phyloP scores from a whole-genome alignment of 441 rosid species.

The Melastoma candidum region DNA sequence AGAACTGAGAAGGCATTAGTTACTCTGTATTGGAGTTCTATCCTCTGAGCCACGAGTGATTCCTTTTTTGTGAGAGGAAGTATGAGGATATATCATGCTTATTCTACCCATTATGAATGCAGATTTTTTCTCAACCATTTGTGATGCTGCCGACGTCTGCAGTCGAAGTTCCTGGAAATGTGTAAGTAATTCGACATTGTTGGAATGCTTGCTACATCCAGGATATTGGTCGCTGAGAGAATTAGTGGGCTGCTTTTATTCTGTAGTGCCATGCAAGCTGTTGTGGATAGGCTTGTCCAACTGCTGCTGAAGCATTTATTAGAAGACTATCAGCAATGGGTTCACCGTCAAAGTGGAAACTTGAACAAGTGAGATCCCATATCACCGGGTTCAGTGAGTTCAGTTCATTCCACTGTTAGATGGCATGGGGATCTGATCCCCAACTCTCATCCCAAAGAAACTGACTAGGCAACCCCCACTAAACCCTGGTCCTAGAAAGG shows the following conservation, averaged over 20 bases:
- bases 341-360: constrained; percentile 19
- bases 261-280: constrained; percentile 67
- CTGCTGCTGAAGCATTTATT: constrained; percentile 47
- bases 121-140: constrained; percentile 63
- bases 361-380: constrained; percentile 1
- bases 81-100: background rate
- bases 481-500: too few species aligned
- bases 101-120: constrained; percentile 11
- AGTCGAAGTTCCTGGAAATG: constrained; percentile 72
- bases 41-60: too few species aligned
- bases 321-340: constrained; percentile 55
- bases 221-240: background rate
- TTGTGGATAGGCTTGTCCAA: constrained; percentile 63
- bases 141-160: constrained; percentile 56
- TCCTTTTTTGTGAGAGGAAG: too few species aligned
- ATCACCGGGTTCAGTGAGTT: background rate
- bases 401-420: background rate
- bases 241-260: constrained; percentile 11
- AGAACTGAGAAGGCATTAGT: too few species aligned
- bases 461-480: too few species aligned
- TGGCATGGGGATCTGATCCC: background rate
- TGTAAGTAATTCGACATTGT: constrained; percentile 33
- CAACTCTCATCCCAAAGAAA: too few species aligned
- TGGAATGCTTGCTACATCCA: too few species aligned
- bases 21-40: too few species aligned